phyloP scores from a whole-genome alignment of 306 rosid genomes.

The Malus asiatica region DNA sequence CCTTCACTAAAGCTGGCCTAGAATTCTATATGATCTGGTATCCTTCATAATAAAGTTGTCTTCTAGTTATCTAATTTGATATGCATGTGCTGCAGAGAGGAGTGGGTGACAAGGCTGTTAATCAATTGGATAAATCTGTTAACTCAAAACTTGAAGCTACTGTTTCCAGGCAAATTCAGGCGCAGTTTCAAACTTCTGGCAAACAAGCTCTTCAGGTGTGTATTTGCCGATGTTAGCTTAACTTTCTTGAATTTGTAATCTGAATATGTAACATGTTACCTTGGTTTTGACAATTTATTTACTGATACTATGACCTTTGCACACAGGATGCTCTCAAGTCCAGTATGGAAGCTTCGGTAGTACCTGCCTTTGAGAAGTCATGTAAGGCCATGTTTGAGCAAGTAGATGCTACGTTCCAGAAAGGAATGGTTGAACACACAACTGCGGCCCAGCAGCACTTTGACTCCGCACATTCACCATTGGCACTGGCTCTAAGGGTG shows the following conservation, averaged over 20 bases:
- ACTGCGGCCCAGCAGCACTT: conserved; percentile 70
- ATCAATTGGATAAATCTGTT: conserved; percentile 88
- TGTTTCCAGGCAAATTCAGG: conserved; percentile 94
- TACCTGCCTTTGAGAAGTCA: conserved; percentile 91
- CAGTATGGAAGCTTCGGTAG: conserved; percentile 62
- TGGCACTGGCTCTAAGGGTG: conserved; percentile 85
- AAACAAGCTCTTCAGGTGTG: conserved; percentile 92
- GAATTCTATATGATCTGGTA: neutral
- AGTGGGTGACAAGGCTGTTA: conserved; percentile 90
- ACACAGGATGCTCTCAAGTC: conserved; percentile 75
- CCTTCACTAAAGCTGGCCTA: conserved; percentile 3
- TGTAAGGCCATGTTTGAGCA: conserved; percentile 97
- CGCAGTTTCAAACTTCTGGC: conserved; percentile 94
- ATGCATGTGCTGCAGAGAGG: conserved; percentile 66
- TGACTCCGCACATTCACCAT: conserved; percentile 67
- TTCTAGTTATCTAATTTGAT: conserved; percentile 33
- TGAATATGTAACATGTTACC: neutral
- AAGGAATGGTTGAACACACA: conserved; percentile 88
- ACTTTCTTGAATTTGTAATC: conserved; percentile 2
- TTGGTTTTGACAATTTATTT: neutral
- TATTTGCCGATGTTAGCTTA: conserved; percentile 1
- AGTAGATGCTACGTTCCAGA: conserved; percentile 87
- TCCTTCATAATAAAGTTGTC: conserved; percentile 4
- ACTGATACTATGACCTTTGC: conserved; percentile 6
- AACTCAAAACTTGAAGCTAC: conserved; percentile 82